Evolutionary conservation across 768 basidiomycete genomes (phyloP).

Genomic region (Candolleomyces efflorescens): DNA sequence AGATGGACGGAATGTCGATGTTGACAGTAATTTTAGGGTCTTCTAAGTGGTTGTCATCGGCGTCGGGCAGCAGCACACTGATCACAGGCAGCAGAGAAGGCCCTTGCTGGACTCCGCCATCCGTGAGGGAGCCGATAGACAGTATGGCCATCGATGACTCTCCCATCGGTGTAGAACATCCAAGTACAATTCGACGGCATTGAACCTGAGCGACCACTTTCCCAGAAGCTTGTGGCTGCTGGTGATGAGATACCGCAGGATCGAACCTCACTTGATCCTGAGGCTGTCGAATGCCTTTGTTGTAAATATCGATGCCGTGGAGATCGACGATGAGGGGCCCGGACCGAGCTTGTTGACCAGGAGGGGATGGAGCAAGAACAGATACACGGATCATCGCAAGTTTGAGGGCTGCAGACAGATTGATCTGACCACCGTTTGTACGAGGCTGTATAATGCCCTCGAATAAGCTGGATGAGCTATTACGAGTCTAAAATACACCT

Average conservation of each 20-base stretch:
- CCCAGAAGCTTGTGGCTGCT: background rate
- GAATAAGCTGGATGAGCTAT: too few relatives aligned
- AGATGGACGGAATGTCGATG: slow-evolving; percentile 58
- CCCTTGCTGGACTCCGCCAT: background rate
- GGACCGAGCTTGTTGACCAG: slow-evolving; percentile 45
- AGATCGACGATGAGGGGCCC: slow-evolving; percentile 67
- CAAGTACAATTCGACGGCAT: slow-evolving; percentile 43
- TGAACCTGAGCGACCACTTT: slow-evolving; percentile 31
- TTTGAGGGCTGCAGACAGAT: background rate
- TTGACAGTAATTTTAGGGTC: slow-evolving; percentile 23
- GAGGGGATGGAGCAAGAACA: slow-evolving; percentile 61
- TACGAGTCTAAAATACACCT: too few relatives aligned
- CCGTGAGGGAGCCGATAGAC: slow-evolving; percentile 12
- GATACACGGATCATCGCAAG: slow-evolving; percentile 63
- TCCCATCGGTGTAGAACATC: slow-evolving; percentile 34
- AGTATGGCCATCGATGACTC: slow-evolving; percentile 4
- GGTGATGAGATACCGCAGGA: background rate
- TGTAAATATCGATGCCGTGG: slow-evolving; percentile 43
- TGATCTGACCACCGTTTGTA: too few relatives aligned
- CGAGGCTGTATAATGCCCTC: too few relatives aligned
- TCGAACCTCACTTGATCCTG: slow-evolving; percentile 2
- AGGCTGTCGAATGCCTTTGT: slow-evolving; percentile 13
- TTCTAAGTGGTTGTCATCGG: slow-evolving; percentile 7
- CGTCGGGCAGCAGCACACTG: slow-evolving; percentile 23
- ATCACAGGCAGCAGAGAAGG: slow-evolving; percentile 31